Conservation (phyloP, 2,329 filamentous ascomycete species). For the Cladosporium sp. region DNA sequence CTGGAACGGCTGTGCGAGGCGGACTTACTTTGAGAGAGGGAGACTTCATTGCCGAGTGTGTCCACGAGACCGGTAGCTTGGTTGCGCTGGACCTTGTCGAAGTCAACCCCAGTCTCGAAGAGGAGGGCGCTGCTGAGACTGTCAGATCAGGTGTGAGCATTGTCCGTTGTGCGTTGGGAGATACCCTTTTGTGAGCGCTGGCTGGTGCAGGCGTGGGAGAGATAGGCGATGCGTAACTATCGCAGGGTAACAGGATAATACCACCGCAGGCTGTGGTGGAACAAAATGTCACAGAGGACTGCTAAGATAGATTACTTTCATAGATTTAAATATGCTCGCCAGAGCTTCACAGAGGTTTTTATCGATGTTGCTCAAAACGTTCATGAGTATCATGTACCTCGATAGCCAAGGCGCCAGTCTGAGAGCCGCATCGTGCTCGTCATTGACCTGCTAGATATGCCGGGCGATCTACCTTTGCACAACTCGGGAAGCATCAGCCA, state of each 20-base stretch:
- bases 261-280: background rate
- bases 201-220: background rate
- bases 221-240: background rate
- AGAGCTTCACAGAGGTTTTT: background rate
- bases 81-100: slow-evolving; percentile 56
- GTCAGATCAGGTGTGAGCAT: slow-evolving; percentile 86
- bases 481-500: no score
- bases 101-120: slow-evolving; percentile 48
- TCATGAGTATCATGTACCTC: no score
- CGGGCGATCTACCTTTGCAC: no score
- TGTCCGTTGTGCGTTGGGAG: slow-evolving; percentile 85
- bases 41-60: slow-evolving; percentile 83
- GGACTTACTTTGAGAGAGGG: slow-evolving; percentile 91
- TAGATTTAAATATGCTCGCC: background rate
- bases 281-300: background rate
- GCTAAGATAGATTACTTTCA: background rate
- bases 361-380: background rate
- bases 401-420: no score
- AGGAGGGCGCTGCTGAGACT: slow-evolving; percentile 71
- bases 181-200: slow-evolving; percentile 66
- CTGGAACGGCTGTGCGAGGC: slow-evolving; percentile 88
- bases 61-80: slow-evolving; percentile 53
- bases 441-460: no score
- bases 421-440: no score
- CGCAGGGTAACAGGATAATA: background rate